Base-by-base conservation (phyloP, 139 green algal genomes). In the Coelastrella sp. region DNA sequence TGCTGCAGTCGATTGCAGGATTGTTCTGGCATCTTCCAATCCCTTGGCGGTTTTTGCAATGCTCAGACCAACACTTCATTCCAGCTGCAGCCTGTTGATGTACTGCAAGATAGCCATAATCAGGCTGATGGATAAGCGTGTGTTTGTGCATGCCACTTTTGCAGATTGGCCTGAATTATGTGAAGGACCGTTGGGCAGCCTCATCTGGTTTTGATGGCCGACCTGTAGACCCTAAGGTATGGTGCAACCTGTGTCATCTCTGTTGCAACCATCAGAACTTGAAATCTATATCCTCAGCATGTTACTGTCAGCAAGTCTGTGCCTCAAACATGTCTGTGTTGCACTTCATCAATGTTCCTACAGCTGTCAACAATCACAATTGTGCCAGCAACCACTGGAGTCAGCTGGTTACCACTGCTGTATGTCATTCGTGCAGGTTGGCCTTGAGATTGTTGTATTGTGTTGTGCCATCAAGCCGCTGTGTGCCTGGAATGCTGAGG, bases 381-480 rank as follows among this genome's bases (percentile, higher is more conserved):
- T 49, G 35, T 49, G 35, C 35, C 35, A 49, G 35, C 35, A 49
- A 49, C 35, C 35, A 49, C 17, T 75, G 1, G 66, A 24, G 66
- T 49, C 0, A 82, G 12, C 7, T 58, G 15, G 75, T 8, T 82
- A 10, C 57, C 65, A 24, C 80, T 73, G 56, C 27, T 61, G 59
- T 25, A 0, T 87, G 82, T 60, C 76, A 19, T 24, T 87, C 9
- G 11, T 87, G 65, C 82, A 89, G 85, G 72, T 89, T 61, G 85
- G 72, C 1, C 85, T 84, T 8, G 85, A 98, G 93, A 95, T 98
- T 61, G 94, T 98, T 75, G 95, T 97, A 84, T 94, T 98, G 87
- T 98, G 96, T 94, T 99, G 97, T 93, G 95, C 95, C 89, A 99
- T 99, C 93, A 99, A 99, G 95, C 97, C 97, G 60, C 93, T 99